Conservation (phyloP, 1,284 basidiomycete species). For the Boletus semigastroideus region DNA sequence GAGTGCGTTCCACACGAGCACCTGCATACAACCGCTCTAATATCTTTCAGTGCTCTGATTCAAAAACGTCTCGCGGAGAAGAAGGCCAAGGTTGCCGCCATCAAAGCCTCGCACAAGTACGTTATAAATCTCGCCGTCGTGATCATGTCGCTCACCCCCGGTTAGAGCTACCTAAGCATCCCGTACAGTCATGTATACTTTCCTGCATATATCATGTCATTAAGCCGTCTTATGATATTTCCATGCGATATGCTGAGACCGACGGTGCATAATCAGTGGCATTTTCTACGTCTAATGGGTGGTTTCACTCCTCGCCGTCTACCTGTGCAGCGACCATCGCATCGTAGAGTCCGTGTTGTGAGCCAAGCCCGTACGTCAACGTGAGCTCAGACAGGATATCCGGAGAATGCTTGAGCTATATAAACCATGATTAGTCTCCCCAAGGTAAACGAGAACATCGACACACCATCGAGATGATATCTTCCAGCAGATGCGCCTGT, state of each 20-base stretch:
- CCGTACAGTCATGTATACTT: constrained; percentile 17
- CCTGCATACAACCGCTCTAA: neutral
- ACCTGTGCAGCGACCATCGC: constrained; percentile 22
- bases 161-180: constrained; percentile 23
- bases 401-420: constrained; percentile 32
- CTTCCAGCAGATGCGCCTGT: constrained; percentile 91
- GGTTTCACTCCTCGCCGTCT: neutral
- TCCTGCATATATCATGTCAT: constrained; percentile 21
- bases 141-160: neutral
- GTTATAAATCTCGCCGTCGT: neutral
- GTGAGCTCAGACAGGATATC: constrained; percentile 70
- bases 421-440: constrained; percentile 54
- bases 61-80: constrained; percentile 92
- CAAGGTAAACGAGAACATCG: neutral
- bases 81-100: constrained; percentile 82
- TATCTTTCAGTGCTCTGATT: constrained; percentile 58
- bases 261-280: too few relatives aligned
- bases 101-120: constrained; percentile 75
- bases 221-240: constrained; percentile 22
- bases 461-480: constrained; percentile 79
- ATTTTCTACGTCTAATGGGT: too few relatives aligned
- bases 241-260: constrained; percentile 4
- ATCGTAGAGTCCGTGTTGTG: constrained; percentile 38
- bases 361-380: constrained; percentile 80
- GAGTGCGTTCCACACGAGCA: constrained; percentile 48